phyloP scores from a whole-genome alignment of 2,329 filamentous ascomycete species.

The Huntiella omanensis region DNA sequence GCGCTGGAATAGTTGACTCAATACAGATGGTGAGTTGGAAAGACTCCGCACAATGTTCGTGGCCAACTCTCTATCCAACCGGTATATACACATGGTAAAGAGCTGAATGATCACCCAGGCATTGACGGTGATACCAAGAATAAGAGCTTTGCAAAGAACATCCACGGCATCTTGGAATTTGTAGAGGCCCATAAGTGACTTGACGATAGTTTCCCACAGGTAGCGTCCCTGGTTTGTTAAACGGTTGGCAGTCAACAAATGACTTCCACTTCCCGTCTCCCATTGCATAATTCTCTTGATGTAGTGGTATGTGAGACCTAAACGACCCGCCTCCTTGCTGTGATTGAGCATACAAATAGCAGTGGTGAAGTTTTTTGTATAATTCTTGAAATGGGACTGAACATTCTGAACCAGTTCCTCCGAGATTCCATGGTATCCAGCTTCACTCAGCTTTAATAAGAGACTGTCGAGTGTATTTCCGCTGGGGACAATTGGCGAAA shows the following conservation, averaged over 20 bases:
- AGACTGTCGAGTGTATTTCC: conserved; percentile 54
- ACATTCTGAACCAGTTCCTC: conserved; percentile 22
- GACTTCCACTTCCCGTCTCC: too few relatives aligned
- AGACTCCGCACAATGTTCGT: conserved; percentile 9
- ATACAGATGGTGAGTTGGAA: not conserved
- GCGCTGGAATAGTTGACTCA: conserved; percentile 5
- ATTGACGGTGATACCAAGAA: conserved; percentile 18
- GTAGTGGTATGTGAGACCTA: conserved; percentile 8
- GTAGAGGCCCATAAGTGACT: conserved; percentile 29
- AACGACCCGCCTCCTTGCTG: conserved; percentile 7
- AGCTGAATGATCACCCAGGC: conserved; percentile 19
- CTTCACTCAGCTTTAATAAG: conserved; percentile 42
- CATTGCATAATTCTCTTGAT: not conserved
- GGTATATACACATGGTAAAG: conserved; percentile 23
- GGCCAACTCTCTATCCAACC: conserved; percentile 18
- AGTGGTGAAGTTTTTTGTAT: conserved; percentile 5
- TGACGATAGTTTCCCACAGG: conserved; percentile 27
- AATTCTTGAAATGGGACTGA: conserved; percentile 10
- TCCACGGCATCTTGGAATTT: conserved; percentile 25
- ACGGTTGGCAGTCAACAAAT: not conserved
- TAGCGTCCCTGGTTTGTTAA: conserved; percentile 4
- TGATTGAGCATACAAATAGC: conserved; percentile 8
- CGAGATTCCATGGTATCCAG: conserved; percentile 29
- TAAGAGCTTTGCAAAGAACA: conserved; percentile 23
- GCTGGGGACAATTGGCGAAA: conserved; percentile 40